Evolutionary conservation across 371 early-diverging fungal species (phyloP).

Genomic region (Mycotypha africana): DNA sequence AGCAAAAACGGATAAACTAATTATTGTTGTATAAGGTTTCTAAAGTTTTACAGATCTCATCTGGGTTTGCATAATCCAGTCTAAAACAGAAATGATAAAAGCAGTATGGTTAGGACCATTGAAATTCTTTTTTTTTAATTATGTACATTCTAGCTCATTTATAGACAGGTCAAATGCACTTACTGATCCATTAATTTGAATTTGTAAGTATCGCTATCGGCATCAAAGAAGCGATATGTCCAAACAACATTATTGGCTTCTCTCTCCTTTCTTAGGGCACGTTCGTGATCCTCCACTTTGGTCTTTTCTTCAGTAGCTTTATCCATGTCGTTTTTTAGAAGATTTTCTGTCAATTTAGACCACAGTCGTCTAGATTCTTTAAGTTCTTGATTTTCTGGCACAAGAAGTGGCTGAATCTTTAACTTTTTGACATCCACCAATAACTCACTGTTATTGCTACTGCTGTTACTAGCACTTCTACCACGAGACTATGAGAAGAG

Average conservation of each 20-base stretch:
- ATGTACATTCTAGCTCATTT: no score
- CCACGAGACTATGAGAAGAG: not conserved
- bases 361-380: slow-evolving; percentile 42
- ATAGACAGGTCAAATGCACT: no score
- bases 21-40: no score
- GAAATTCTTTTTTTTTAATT: no score
- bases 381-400: slow-evolving; percentile 13
- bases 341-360: slow-evolving; percentile 71
- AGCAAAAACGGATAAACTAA: no score
- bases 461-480: not conserved
- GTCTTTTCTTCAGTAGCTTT: slow-evolving; percentile 78
- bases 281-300: slow-evolving; percentile 78
- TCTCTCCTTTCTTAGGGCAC: slow-evolving; percentile 43
- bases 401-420: slow-evolving; percentile 6
- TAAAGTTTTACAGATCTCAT: not conserved
- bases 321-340: slow-evolving; percentile 59
- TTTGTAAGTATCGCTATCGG: slow-evolving; percentile 16
- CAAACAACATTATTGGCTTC: not conserved
- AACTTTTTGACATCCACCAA: slow-evolving; percentile 12
- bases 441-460: slow-evolving; percentile 5
- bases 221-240: not conserved
- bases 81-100: no score
- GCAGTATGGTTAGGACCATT: no score
- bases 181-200: slow-evolving; percentile 17
- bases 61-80: slow-evolving; percentile 3